These are phyloP conservation scores for Eucalyptus sp. DNA, from an alignment of 345 rosid species.

Conservation along the genomic window DNA sequence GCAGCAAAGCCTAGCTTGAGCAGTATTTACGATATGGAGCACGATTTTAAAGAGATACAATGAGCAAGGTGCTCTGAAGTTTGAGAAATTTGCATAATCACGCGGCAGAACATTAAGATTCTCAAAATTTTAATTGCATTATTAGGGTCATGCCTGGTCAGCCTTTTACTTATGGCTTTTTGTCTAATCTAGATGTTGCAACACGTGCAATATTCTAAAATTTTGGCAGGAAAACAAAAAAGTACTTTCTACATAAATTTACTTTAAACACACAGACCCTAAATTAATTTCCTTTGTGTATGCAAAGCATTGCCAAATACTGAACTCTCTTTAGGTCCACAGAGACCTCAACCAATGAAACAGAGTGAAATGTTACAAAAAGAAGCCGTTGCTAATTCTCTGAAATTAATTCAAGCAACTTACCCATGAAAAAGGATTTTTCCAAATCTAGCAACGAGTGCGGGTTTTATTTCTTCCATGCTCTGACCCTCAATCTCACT, in stretches of 20 bases:
- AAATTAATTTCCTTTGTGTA: not conserved
- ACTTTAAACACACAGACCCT: not conserved
- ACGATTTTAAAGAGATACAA: not conserved
- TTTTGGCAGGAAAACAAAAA: not conserved
- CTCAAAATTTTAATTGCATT: not conserved
- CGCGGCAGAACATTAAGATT: not conserved
- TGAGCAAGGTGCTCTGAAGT: not conserved
- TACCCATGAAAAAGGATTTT: slow-evolving; percentile 6
- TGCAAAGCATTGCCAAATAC: not conserved
- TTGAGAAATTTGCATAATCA: not conserved
- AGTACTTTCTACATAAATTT: not conserved
- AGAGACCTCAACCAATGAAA: not conserved
- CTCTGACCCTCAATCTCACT: not conserved
- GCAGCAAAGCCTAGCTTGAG: not conserved
- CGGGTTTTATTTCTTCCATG: not conserved
- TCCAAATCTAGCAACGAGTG: slow-evolving; percentile 10
- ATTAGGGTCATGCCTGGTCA: not conserved
- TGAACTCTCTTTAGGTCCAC: not conserved
- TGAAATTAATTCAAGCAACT: not conserved
- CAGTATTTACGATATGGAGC: not conserved
- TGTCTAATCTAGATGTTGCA: not conserved
- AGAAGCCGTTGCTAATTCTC: not conserved
- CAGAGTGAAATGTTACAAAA: not conserved
- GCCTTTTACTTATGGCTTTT: not conserved
- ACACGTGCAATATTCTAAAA: not conserved